Evolutionary conservation across 345 rosid species (phyloP), one percentile per base, ranked within the genome.

Genomic region (Pelargonium nanum): DNA sequence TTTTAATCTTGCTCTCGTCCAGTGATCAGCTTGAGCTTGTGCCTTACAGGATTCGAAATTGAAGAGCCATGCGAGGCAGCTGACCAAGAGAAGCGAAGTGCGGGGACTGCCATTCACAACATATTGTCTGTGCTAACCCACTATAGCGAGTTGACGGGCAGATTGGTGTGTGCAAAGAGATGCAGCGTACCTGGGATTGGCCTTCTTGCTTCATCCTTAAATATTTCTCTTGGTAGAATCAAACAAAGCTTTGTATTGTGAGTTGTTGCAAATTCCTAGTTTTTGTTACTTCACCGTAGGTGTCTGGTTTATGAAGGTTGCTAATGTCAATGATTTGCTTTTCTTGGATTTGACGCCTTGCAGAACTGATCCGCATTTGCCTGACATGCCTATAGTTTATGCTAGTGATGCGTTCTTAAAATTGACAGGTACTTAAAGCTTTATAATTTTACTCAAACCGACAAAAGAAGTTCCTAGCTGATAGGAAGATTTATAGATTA

Each of bases 161-260:
- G 81, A 81, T 61, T 77, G 75, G 91, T 89, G 5, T 78, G 85
- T 54, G 87, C 77, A 56, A 79, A 79, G 75, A 70, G 93, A 61
- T 65, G 75, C 74, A 54, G 71, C 69, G 70, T 68, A 45, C 77
- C 78, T 17, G 83, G 72, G 6, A 24, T 72, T 4, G 80, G 77
- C 53, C 80, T 70, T 61, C 68, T 85, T 66, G 84, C 74, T 65
- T 85, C 97, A 23, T 83, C 92, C 15, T 62, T 87, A 75, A 76
- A 74, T 80, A 79, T 89, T 69, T 85, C 97, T 79, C 99, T 93
- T 30, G 90, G 99, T 89, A 93, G 99, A 93, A 89, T 93, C 95
- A 93, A 83, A 82, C 99, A 93, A 80, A 93, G 97, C 80, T 93
- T 89, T 81, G 88, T 93, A 87, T 79, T 93, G 97, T 93, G 97